Percentiles rank a stretch among this genome's conserved stretches.
These are phyloP conservation scores for Juglanconis juglandina DNA, from an alignment of 2,329 filamentous ascomycete species.

Conservation along the genomic window DNA sequence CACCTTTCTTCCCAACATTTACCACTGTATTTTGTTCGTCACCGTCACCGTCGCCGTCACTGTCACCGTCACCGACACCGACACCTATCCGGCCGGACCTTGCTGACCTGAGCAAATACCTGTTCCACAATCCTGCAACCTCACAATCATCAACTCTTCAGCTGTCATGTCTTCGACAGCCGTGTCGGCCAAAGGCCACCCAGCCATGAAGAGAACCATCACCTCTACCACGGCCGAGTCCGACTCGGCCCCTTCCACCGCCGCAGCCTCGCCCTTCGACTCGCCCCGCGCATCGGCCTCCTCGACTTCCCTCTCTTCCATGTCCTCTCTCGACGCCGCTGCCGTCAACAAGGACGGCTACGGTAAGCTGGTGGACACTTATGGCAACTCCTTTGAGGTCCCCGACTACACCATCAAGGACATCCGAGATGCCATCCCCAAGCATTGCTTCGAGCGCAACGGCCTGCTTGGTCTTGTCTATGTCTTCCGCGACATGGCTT, in stretches of 20 bases:
- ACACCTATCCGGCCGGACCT: too few relatives aligned
- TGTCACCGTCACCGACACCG: too few relatives aligned
- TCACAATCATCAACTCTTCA: too few relatives aligned
- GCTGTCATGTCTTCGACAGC: slow-evolving; percentile 43
- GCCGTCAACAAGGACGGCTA: slow-evolving; percentile 37
- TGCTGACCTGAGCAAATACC: too few relatives aligned
- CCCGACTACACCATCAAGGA: slow-evolving; percentile 98
- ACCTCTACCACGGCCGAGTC: slow-evolving; percentile 40
- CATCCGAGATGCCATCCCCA: slow-evolving; percentile 93
- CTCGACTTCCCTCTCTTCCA: slow-evolving; percentile 86
- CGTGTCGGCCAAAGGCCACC: slow-evolving; percentile 35
- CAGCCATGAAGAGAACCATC: slow-evolving; percentile 46
- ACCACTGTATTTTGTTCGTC: too few relatives aligned
- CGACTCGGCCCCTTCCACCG: slow-evolving; percentile 51
- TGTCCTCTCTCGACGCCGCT: slow-evolving; percentile 63
- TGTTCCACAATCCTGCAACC: too few relatives aligned
- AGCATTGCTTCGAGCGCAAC: slow-evolving; percentile 93
- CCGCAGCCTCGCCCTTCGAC: slow-evolving; percentile 55
- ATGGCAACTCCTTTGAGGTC: slow-evolving; percentile 90
- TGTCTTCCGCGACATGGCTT: slow-evolving; percentile 75
- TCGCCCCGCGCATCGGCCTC: slow-evolving; percentile 66
- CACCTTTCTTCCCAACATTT: too few relatives aligned
- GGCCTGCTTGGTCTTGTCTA: slow-evolving; percentile 72
- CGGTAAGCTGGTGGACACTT: slow-evolving; percentile 78
- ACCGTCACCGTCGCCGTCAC: too few relatives aligned